Base-by-base conservation (phyloP, 148 eudicot genomes). In the Polygonum aviculare region DNA sequence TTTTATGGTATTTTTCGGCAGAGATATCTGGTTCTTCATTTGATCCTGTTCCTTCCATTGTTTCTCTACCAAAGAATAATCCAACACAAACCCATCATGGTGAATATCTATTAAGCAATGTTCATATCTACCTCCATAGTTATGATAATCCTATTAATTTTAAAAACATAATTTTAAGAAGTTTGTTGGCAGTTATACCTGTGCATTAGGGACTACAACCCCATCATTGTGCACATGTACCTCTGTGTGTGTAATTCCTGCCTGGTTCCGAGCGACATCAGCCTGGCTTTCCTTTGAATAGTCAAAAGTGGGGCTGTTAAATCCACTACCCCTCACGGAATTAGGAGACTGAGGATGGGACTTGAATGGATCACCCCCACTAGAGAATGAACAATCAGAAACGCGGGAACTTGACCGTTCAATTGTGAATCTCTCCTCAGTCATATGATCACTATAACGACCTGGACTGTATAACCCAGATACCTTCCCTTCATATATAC, bases 391-490 rank as follows among this genome's bases (percentile, higher is more conserved):
- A 74, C 84, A 91, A 65, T 89, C 95, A 60, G 95, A 91, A 82
- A 77, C 83, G 73, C 97, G 89, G 15, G 89, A 81, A 72, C 77
- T 83, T 71, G 91, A 86, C 36, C 90, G 88, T 78, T 87, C 97
- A 76, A 85, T 87, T 79, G 87, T 87, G 77, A 88, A 90, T 59
- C 81, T 72, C n/a, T 85, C 92, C 76, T 87, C 98, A 18, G 77
- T 81, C 41, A 73, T 72, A 83, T 83, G 86, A 81, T 91, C 93
- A 81, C 87, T 90, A 18, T 84, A 85, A 69, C 85, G 90, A 78
- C 92, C 89, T 41, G 98, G 95, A 83, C 98, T 94, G 63, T 77
- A 81, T 57, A 90, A 88, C 78, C 88, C 86, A 51, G 90, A 86
- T 67, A 89, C 39, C 71, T 83, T 92, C 79, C 93, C 85, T 19